Percentiles rank a stretch among this genome's conserved stretches.
These are phyloP conservation scores for Naegleria gruberi DNA, from an alignment of 208 protist species.

Conservation along the genomic window DNA sequence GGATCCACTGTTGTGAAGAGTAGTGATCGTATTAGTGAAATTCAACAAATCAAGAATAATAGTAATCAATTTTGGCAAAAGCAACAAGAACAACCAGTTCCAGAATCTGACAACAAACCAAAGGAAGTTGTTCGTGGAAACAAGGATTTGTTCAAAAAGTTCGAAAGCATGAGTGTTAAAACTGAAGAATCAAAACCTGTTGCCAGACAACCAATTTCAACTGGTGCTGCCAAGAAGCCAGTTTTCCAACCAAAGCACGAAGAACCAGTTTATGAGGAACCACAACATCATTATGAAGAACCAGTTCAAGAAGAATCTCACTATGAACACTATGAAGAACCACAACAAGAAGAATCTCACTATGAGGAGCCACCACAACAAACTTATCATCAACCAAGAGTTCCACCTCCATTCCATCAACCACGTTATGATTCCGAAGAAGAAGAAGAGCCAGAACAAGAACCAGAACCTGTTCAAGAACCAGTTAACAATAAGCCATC, in stretches of 20 bases:
- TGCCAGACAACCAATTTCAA: background rate
- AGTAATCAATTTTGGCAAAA: background rate
- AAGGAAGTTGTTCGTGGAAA: background rate
- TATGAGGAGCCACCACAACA: background rate
- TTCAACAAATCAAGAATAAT: background rate
- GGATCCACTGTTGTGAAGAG: background rate
- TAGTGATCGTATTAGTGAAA: background rate
- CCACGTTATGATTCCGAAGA: background rate
- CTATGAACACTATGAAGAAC: background rate
- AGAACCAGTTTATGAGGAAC: background rate
- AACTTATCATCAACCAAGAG: too few species aligned
- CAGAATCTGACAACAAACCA: background rate
- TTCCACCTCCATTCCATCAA: background rate
- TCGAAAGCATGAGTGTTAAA: background rate
- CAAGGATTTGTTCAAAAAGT: slow-evolving; percentile 5
- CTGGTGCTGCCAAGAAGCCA: background rate
- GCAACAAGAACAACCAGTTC: background rate
- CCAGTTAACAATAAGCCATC: background rate
- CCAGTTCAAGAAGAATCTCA: background rate
- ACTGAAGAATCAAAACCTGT: background rate
- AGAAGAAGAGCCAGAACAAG: background rate
- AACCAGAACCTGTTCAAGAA: background rate
- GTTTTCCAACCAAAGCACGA: background rate
- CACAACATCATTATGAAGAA: background rate
- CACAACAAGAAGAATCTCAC: background rate